Conservation (phyloP, 2,329 filamentous ascomycete species). For the Exophiala calicioides region DNA sequence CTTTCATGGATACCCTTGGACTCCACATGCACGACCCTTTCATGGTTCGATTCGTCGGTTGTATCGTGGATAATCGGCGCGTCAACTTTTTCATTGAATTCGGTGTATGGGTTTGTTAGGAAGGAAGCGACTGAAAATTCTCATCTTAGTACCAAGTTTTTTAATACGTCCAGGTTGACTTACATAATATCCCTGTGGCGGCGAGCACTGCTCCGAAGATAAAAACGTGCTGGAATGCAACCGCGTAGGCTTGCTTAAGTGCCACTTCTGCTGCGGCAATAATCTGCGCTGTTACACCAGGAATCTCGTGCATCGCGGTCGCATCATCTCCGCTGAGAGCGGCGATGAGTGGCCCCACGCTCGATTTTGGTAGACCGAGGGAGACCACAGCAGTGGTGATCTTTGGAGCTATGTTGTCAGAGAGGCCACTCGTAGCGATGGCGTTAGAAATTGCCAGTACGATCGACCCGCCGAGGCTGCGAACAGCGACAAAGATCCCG, state of each 20-base stretch:
- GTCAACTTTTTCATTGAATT: no score
- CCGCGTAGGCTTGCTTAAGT: slow-evolving; percentile 6
- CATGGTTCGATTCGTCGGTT: no score
- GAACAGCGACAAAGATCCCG: slow-evolving; percentile 9
- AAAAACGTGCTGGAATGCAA: slow-evolving; percentile 12
- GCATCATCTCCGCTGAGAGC: slow-evolving; percentile 3
- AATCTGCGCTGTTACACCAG: slow-evolving; percentile 13
- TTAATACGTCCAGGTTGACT: no score
- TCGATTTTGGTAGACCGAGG: slow-evolving; percentile 4
- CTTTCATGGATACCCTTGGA: no score
- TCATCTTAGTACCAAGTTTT: no score
- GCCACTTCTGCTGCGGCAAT: slow-evolving; percentile 8
- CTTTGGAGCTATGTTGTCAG: slow-evolving; percentile 10
- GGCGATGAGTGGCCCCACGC: slow-evolving; percentile 9
- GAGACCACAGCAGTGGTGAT: slow-evolving; percentile 9
- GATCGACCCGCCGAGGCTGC: slow-evolving; percentile 21
- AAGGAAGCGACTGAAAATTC: no score
- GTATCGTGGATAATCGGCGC: no score
- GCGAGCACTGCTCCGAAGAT: slow-evolving; percentile 9
- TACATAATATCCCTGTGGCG: slow-evolving; percentile 8
- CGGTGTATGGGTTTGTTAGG: no score
- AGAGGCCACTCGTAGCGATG: slow-evolving; percentile 5
- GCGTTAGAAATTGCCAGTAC: slow-evolving; percentile 14
- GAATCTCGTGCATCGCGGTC: not conserved
- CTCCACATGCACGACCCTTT: no score